Conservation (phyloP, 805 yeast species). For the Hanseniaspora guilliermondii region DNA sequence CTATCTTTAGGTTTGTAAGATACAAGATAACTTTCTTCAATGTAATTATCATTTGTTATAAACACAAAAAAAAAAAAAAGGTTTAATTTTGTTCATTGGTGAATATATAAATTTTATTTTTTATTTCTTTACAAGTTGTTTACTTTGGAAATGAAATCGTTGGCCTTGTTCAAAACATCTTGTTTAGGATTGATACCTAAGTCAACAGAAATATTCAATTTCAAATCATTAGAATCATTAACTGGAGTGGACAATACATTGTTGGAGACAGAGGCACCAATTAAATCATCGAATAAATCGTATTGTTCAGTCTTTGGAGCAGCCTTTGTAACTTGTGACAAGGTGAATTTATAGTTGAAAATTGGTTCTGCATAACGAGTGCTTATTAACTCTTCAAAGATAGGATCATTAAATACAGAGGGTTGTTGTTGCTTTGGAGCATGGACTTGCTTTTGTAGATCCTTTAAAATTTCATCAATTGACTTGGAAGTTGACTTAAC, state of each 20-base stretch:
- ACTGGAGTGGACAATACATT: neutral
- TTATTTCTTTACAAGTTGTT: neutral
- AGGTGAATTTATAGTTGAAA: constrained; percentile 17
- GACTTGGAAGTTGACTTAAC: constrained; percentile 16
- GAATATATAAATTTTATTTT: neutral
- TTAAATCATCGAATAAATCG: constrained; percentile 6
- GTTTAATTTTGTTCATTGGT: neutral
- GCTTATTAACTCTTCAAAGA: constrained; percentile 47
- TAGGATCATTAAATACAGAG: constrained; percentile 44
- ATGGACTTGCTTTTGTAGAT: constrained; percentile 8
- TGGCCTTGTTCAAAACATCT: constrained; percentile 5
- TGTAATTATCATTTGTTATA: neutral
- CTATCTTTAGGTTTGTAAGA: no score
- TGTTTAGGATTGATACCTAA: constrained; percentile 4
- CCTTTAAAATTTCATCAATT: neutral
- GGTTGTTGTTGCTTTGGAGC: neutral
- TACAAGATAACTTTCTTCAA: no score
- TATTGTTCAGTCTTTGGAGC: neutral
- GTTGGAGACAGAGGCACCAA: neutral
- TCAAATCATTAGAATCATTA: neutral
- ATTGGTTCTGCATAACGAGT: constrained; percentile 27
- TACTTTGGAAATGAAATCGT: constrained; percentile 6
- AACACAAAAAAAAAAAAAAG: neutral
- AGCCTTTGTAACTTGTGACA: neutral
- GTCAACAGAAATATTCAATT: neutral